Evolutionary conservation across 768 basidiomycete species (phyloP).

Genomic region (Tricholoma flavovirens): DNA sequence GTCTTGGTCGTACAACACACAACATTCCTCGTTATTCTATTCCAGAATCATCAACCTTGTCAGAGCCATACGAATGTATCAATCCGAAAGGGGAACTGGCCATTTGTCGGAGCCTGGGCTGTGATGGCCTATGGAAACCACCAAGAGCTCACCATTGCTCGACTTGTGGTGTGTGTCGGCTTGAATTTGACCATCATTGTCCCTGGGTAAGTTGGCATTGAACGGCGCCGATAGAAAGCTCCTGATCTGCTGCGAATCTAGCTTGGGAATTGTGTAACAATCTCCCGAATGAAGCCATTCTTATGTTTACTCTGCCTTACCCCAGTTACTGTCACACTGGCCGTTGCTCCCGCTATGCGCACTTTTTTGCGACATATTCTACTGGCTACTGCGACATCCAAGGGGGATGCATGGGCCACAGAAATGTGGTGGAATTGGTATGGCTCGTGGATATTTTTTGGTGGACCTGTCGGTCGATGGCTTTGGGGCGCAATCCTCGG

Average conservation of each 20-base stretch:
- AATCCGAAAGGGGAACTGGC: slow-evolving; percentile 28
- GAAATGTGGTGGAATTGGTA: slow-evolving; percentile 38
- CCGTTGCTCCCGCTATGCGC: slow-evolving; percentile 22
- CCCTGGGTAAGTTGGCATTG: slow-evolving; percentile 32
- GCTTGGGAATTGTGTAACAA: slow-evolving; percentile 40
- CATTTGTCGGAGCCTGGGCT: slow-evolving; percentile 28
- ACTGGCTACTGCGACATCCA: slow-evolving; percentile 25
- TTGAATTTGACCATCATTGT: slow-evolving; percentile 43
- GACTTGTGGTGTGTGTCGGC: slow-evolving; percentile 37
- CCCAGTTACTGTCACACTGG: slow-evolving; percentile 25
- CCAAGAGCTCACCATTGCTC: slow-evolving; percentile 41
- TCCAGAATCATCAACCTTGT: slow-evolving; percentile 26
- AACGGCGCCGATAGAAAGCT: neutral
- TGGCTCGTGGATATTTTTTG: slow-evolving; percentile 39
- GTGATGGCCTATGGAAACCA: slow-evolving; percentile 36
- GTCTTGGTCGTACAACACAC: slow-evolving; percentile 28
- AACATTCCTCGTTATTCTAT: slow-evolving; percentile 23
- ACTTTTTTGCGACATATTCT: slow-evolving; percentile 23
- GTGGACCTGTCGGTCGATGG: slow-evolving; percentile 39
- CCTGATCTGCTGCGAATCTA: slow-evolving; percentile 9
- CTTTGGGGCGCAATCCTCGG: slow-evolving; percentile 33
- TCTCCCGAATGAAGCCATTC: slow-evolving; percentile 32
- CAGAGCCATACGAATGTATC: slow-evolving; percentile 36
- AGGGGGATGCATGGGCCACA: slow-evolving; percentile 22
- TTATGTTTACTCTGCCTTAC: slow-evolving; percentile 26